Evolutionary conservation across 176 grass and related monocot species (phyloP), one percentile per base, ranked within the genome.

Genomic region (Secale cereale): DNA sequence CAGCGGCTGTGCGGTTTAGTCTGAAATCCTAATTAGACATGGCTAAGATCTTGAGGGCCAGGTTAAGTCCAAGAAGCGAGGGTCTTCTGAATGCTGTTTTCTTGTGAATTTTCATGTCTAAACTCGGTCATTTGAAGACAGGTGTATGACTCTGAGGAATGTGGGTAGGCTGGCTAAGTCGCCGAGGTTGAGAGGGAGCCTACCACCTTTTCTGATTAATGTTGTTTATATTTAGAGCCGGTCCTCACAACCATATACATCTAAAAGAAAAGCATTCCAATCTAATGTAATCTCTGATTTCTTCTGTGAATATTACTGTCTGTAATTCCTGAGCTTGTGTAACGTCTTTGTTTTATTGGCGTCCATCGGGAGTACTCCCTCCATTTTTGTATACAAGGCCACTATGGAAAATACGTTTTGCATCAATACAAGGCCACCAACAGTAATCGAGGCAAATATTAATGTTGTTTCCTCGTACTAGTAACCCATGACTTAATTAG

Each of bases 311-410:
- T 64, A 26, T 23, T 41, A 71, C 23, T 35, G 37, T 66, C 8
- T 28, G 30, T 23, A 32, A 11, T 39, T 46, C 59, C 10, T 25
- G 45, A 80, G 46, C n/a, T 22, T 79, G 66, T 17, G 22, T 78
- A 4, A 4, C 48, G 43, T 64, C 30, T 86, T 86, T 78, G 39
- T 81, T 43, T 83, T 35, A 86, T 67, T 86, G 2, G 54, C 11
- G 13, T 83, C 26, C 70, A 43, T 64, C 50, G n/a, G 52, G 73
- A 65, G 29, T 82, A 73, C 25, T 90, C n/a, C n/a, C n/a, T n/a
- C n/a, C n/a, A n/a, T n/a, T n/a, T n/a, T n/a, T n/a, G n/a, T n/a
- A n/a, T n/a, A n/a, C n/a, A n/a, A n/a, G n/a, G n/a, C n/a, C n/a
- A n/a, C n/a, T n/a, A n/a, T n/a, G n/a, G n/a, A n/a, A n/a, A n/a